Conservation (phyloP, 179 eudicot species). For the Pouteria campechiana region DNA sequence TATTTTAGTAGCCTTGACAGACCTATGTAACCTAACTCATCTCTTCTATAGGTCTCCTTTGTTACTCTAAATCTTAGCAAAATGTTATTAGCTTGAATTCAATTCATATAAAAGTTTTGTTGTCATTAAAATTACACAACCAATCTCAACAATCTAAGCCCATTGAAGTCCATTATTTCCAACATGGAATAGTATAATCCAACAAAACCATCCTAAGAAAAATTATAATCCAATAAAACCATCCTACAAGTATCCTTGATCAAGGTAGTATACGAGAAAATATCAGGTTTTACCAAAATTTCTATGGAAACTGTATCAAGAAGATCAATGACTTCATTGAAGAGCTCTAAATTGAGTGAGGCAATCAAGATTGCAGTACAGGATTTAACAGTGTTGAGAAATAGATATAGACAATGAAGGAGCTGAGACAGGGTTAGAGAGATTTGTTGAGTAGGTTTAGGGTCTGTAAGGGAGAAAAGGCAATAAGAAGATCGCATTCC, state of each 20-base stretch:
- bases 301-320: slow-evolving; percentile 22
- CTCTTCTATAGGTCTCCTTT: too few relatives aligned
- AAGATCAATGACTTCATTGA: slow-evolving; percentile 17
- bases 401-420: slow-evolving; percentile 12
- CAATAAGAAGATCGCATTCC: too few relatives aligned
- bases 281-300: slow-evolving; percentile 19
- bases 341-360: slow-evolving; percentile 14
- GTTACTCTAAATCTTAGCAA: too few relatives aligned
- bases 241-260: slow-evolving; percentile 26
- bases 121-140: too few relatives aligned
- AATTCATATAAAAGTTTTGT: too few relatives aligned
- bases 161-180: slow-evolving; percentile 30
- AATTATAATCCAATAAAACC: slow-evolving; percentile 27
- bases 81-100: too few relatives aligned
- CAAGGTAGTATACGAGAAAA: slow-evolving; percentile 17
- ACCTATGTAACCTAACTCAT: too few relatives aligned
- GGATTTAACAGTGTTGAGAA: slow-evolving; percentile 31
- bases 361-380: slow-evolving; percentile 52
- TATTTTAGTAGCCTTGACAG: too few relatives aligned
- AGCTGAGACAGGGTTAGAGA: slow-evolving; percentile 10
- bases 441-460: slow-evolving; percentile 8
- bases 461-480: slow-evolving; percentile 1
- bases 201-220: too few relatives aligned
- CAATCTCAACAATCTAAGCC: too few relatives aligned
- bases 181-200: too few relatives aligned